phyloP scores from a whole-genome alignment of 1,139 yeast genomes.

The Eremothecium sinecaudum region DNA sequence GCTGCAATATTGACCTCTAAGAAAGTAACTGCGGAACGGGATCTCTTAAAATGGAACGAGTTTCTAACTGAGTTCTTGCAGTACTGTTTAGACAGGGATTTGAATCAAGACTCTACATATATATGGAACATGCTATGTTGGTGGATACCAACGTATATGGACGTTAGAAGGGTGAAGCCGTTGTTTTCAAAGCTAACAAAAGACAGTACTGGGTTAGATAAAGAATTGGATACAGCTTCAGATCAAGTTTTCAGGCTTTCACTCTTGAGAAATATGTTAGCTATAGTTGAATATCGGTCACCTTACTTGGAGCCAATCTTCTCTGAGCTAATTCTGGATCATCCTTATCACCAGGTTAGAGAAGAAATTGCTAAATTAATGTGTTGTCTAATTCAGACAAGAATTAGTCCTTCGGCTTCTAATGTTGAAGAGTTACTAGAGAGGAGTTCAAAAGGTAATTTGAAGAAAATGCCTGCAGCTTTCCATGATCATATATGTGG shows the following conservation, averaged over 20 bases:
- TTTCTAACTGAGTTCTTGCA: slow-evolving; percentile 39
- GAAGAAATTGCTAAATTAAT: slow-evolving; percentile 60
- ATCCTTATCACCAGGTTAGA: slow-evolving; percentile 71
- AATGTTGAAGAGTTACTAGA: slow-evolving; percentile 39
- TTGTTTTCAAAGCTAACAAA: slow-evolving; percentile 38
- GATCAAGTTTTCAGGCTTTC: slow-evolving; percentile 52
- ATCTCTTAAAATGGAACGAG: slow-evolving; percentile 37
- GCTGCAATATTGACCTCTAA: slow-evolving; percentile 50
- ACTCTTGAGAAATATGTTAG: slow-evolving; percentile 46
- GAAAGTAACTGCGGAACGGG: slow-evolving; percentile 32
- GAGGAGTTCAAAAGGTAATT: slow-evolving; percentile 36
- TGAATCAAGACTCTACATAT: slow-evolving; percentile 66
- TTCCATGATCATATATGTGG: slow-evolving; percentile 29
- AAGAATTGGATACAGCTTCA: slow-evolving; percentile 54
- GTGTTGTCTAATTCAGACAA: slow-evolving; percentile 45
- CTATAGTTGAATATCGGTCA: slow-evolving; percentile 51
- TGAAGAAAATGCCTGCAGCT: slow-evolving; percentile 25
- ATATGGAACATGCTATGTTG: slow-evolving; percentile 74
- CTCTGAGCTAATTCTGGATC: slow-evolving; percentile 40
- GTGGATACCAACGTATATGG: slow-evolving; percentile 63
- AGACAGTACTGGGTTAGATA: slow-evolving; percentile 41
- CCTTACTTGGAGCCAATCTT: slow-evolving; percentile 43
- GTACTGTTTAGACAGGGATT: slow-evolving; percentile 44
- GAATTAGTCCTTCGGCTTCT: slow-evolving; percentile 42
- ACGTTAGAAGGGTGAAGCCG: slow-evolving; percentile 55